These are phyloP conservation scores for Chlorella vulgaris DNA, from an alignment of 139 green algal genomes.

Conservation along the genomic window DNA sequence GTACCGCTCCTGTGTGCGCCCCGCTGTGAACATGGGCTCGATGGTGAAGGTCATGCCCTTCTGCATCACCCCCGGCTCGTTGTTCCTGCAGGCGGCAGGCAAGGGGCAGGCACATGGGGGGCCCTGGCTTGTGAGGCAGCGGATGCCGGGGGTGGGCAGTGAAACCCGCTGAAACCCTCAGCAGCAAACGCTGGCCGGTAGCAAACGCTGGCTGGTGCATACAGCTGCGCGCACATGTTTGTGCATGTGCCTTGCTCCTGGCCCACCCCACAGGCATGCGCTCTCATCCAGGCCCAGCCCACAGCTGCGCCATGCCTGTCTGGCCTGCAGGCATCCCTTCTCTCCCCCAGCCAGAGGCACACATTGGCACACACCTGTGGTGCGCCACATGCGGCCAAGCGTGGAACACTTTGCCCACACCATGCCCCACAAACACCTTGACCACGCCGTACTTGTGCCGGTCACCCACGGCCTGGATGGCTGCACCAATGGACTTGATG, in stretches of 20 bases:
- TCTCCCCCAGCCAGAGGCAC: not conserved
- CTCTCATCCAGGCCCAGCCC: no score
- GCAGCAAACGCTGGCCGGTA: no score
- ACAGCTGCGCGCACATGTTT: no score
- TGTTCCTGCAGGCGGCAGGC: conserved; percentile 61
- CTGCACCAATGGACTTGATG: conserved; percentile 80
- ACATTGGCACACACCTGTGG: conserved; percentile 36
- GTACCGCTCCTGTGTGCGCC: conserved; percentile 49
- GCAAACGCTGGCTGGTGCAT: no score
- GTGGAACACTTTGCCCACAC: conserved; percentile 94
- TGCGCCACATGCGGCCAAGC: conserved; percentile 85
- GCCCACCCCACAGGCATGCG: no score
- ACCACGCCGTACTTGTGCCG: conserved; percentile 76
- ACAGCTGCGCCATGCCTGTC: no score
- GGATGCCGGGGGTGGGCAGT: no score
- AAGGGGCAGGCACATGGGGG: not conserved
- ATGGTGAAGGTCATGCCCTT: conserved; percentile 96
- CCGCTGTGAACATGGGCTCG: conserved; percentile 93
- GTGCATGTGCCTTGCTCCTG: no score
- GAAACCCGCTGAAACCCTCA: no score
- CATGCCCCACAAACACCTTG: conserved; percentile 91
- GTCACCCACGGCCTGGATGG: conserved; percentile 83
- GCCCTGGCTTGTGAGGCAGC: not conserved
- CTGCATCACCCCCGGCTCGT: conserved; percentile 69
- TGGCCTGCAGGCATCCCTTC: no score